Conservation (phyloP, 2,329 filamentous ascomycete species). For the Colletotrichum sp. region DNA sequence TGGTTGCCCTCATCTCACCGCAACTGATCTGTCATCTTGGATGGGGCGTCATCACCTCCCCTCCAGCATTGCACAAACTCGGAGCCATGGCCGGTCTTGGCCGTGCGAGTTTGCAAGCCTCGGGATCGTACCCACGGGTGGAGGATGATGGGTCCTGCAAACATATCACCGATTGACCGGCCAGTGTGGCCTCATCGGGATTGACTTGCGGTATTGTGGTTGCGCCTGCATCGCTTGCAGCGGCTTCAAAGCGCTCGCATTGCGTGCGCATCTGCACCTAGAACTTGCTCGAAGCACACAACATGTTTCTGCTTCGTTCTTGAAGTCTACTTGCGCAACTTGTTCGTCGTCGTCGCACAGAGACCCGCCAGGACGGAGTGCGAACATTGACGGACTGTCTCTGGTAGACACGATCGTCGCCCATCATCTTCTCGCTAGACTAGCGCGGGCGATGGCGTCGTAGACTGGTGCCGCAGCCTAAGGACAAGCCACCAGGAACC, state of each 20-base stretch:
- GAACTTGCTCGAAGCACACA: slow-evolving; percentile 13
- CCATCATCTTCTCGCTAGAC: slow-evolving; percentile 3
- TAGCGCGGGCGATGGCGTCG: not conserved
- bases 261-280: slow-evolving; percentile 8
- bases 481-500: slow-evolving; percentile 4
- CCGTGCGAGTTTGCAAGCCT: slow-evolving; percentile 5
- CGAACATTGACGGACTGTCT: not conserved
- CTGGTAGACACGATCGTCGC: not conserved
- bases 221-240: slow-evolving; percentile 5
- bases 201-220: not conserved
- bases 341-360: not conserved
- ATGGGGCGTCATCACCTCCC: not conserved
- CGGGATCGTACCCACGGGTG: slow-evolving; percentile 1
- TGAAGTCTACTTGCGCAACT: not conserved
- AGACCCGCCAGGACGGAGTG: not conserved
- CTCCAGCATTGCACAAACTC: not conserved
- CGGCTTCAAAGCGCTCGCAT: not conserved
- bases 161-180: slow-evolving; percentile 4
- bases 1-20: slow-evolving; percentile 16
- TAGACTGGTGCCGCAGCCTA: not conserved
- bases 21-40: slow-evolving; percentile 13
- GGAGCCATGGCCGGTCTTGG: slow-evolving; percentile 5
- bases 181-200: slow-evolving; percentile 2
- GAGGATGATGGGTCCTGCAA: slow-evolving; percentile 8
- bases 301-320: not conserved